phyloP scores from a whole-genome alignment of 2,329 filamentous ascomycete species.

The Neophaeococcomyces mojaviensis region DNA sequence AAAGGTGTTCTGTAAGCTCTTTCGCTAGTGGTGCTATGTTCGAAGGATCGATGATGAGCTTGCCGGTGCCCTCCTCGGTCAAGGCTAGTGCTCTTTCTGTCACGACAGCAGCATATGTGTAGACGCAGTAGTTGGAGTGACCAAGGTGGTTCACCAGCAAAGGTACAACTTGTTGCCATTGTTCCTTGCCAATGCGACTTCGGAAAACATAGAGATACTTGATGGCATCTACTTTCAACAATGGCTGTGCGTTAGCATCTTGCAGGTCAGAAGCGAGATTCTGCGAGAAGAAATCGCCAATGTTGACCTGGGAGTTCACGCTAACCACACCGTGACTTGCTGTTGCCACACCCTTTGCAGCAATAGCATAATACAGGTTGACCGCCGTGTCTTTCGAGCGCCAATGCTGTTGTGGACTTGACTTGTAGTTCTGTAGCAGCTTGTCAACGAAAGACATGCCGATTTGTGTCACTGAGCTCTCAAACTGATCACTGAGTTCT shows the following conservation, averaged over 20 bases:
- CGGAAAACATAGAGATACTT: constrained; percentile 97
- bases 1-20: constrained; percentile 80
- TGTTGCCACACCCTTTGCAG: constrained; percentile 82
- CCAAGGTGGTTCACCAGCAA: constrained; percentile 85
- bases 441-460: constrained; percentile 80
- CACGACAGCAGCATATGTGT: constrained; percentile 93
- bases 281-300: constrained; percentile 91
- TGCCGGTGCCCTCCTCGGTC: constrained; percentile 59
- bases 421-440: constrained; percentile 68
- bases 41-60: constrained; percentile 69
- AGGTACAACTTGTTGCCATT: constrained; percentile 85
- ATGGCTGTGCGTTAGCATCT: constrained; percentile 63
- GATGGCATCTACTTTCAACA: constrained; percentile 94
- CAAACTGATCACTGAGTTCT: constrained; percentile 82
- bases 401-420: constrained; percentile 67
- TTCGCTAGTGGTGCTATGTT: constrained; percentile 77
- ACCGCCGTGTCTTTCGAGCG: constrained; percentile 97
- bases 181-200: constrained; percentile 81
- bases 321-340: constrained; percentile 83
- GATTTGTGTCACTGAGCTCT: constrained; percentile 74
- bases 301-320: constrained; percentile 77
- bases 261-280: constrained; percentile 86
- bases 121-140: constrained; percentile 88
- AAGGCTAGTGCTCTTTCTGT: constrained; percentile 90
- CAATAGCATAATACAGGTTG: constrained; percentile 90